phyloP scores from a whole-genome alignment of 1,139 yeast genomes.

The Scheffersomyces titani region DNA sequence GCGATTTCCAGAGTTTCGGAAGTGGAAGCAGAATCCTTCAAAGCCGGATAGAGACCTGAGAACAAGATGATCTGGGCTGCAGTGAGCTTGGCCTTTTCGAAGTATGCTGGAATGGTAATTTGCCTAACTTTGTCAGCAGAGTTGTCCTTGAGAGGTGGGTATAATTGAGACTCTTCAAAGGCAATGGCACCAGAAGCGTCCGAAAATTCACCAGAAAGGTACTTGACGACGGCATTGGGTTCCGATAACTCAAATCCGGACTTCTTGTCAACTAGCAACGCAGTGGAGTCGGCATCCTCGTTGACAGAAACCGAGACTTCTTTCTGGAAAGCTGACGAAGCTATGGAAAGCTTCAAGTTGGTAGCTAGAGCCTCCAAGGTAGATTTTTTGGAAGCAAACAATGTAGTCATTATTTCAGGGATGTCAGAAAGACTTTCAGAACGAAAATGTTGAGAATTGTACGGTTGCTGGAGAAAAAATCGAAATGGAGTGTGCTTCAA shows the following conservation, averaged over 20 bases:
- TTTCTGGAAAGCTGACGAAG: conserved; percentile 41
- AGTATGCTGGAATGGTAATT: conserved; percentile 5
- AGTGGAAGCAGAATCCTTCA: conserved; percentile 15
- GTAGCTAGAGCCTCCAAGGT: conserved; percentile 41
- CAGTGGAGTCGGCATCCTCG: conserved; percentile 36
- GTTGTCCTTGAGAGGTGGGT: conserved; percentile 9
- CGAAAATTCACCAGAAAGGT: conserved; percentile 52
- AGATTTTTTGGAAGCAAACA: conserved; percentile 18
- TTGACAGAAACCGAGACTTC: conserved; percentile 25
- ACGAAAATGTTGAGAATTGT: not conserved
- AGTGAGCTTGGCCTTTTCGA: conserved; percentile 20
- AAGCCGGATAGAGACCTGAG: conserved; percentile 42
- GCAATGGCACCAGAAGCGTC: conserved; percentile 18
- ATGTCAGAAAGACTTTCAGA: not conserved
- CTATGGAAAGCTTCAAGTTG: conserved; percentile 64
- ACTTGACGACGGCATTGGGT: conserved; percentile 82
- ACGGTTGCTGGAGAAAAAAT: not conserved
- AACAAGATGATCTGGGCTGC: conserved; percentile 51
- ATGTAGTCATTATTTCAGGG: conserved; percentile 1
- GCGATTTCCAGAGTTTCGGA: conserved; percentile 11
- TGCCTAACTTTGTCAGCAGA: not conserved
- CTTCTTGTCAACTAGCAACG: conserved; percentile 35
- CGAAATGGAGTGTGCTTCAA: not conserved
- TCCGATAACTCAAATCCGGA: conserved; percentile 60
- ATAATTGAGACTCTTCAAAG: conserved; percentile 32